Conservation (phyloP, 208 protist species). For the Porcisia hertigi region DNA sequence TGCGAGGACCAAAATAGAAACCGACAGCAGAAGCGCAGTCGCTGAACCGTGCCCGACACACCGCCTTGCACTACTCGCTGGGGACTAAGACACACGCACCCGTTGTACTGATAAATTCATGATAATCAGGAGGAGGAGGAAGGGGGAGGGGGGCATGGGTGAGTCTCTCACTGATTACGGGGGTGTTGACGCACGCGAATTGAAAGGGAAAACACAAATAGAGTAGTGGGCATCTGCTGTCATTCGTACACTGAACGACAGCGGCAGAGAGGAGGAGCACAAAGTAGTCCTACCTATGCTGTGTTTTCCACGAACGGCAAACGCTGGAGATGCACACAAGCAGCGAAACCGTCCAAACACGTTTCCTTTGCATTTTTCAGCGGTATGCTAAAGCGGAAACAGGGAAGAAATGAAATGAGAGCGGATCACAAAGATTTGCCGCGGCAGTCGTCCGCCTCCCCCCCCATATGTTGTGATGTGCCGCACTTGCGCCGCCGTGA, state of each 20-base stretch:
- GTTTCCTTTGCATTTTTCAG: not conserved
- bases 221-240: not conserved
- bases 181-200: not conserved
- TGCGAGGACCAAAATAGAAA: too few relatives aligned
- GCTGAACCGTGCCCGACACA: too few relatives aligned
- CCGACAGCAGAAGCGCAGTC: too few relatives aligned
- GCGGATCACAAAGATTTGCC: not conserved
- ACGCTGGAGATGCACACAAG: not conserved
- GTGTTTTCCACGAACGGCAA: not conserved
- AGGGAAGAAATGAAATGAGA: not conserved
- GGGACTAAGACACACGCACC: not conserved
- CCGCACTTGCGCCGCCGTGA: slow-evolving; percentile 24
- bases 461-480: slow-evolving; percentile 12
- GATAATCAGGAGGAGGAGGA: not conserved
- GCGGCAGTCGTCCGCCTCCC: not conserved
- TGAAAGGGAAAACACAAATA: not conserved
- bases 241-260: not conserved
- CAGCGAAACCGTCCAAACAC: not conserved
- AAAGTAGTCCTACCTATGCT: not conserved
- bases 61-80: not conserved
- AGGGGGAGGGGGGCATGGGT: not conserved
- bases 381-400: not conserved
- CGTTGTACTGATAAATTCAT: not conserved
- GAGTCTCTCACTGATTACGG: not conserved
- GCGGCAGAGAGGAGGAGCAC: not conserved